Evolutionary conservation across 352 stramenopile genomes (phyloP), one percentile per base, ranked within the genome.

Genomic region (Globisporangium okanoganense): DNA sequence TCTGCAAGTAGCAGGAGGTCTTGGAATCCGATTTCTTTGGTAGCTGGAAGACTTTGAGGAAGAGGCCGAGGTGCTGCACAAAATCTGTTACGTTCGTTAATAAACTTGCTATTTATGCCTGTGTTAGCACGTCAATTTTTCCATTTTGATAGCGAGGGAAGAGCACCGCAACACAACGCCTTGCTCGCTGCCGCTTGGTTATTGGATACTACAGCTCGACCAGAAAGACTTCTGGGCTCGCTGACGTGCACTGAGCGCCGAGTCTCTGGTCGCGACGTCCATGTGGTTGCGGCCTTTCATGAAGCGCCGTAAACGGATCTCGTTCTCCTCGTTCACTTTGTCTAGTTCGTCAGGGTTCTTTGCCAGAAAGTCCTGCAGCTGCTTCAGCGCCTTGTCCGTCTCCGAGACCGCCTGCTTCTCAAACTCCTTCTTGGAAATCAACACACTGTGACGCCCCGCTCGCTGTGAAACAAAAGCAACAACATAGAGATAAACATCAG

Each of bases 391-490:
- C 53, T 88, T 92, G 59, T 90, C 80, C 5, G 85, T 95, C 68
- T 90, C 82, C 1, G 66, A 78, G 62, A 83, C 58, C 13, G 68
- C 78, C 65, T 95, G 82, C 35, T 73, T 70, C 54, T 88, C 75
- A 61, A 77, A 95, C 45, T 92, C 78, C 33, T 85, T 76, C 61
- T 83, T 87, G 0, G 81, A 85, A 56, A 95, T 93, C 36, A 95
- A 67, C 20, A 61, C 67, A 53, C 71, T 85, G 66, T 94, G 82
- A 7, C 73, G 77, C 10, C 85, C 85, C 13, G 61, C 61, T 36
- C 61, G 52, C 61, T 66, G 38, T 33, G 16, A 35, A 9, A 36
- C 29, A 55, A 47, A 12, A 49, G 13, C 22, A 36, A 31, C 3
- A 18, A 36, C 36, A 51, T 7, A 41, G 22, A 40, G 4, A 18